These are phyloP conservation scores for Xylariaceae sp. DNA, from an alignment of 2,329 filamentous ascomycete genomes.

Conservation along the genomic window DNA sequence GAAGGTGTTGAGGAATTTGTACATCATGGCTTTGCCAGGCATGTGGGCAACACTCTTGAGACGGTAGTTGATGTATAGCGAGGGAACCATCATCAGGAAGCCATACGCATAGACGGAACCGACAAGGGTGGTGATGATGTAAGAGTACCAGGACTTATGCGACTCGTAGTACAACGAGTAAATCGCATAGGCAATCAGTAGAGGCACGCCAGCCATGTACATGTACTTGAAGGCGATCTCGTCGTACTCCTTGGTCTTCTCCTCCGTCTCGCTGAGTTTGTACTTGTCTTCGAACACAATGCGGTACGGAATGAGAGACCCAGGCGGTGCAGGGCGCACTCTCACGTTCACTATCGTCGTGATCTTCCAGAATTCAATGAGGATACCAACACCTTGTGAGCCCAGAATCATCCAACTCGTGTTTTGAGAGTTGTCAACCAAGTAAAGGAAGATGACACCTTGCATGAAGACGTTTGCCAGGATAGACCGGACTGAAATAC, in stretches of 20 bases:
- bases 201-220: conserved; percentile 83
- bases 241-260: conserved; percentile 98
- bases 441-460: conserved; percentile 87
- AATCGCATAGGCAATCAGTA: conserved; percentile 79
- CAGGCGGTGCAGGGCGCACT: conserved; percentile 61
- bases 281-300: conserved; percentile 94
- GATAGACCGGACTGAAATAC: conserved; percentile 92
- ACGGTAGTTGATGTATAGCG: conserved; percentile 97
- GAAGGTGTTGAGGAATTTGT: conserved; percentile 98
- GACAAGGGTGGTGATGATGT: conserved; percentile 89
- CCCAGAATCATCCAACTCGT: conserved; percentile 99
- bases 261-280: conserved; percentile 87
- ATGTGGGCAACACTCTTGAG: conserved; percentile 95
- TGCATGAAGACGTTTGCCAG: conserved; percentile 99
- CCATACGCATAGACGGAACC: conserved; percentile 96
- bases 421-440: conserved; percentile 94
- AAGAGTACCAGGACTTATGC: conserved; percentile 98
- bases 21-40: conserved; percentile 93
- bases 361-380: conserved; percentile 81
- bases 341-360: conserved; percentile 92
- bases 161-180: conserved; percentile 91
- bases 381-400: conserved; percentile 76
- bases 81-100: conserved; percentile 98
- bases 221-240: conserved; percentile 97
- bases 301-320: conserved; percentile 70